Base-by-base conservation (phyloP, 345 rosid species). In the Mangifera indica region DNA sequence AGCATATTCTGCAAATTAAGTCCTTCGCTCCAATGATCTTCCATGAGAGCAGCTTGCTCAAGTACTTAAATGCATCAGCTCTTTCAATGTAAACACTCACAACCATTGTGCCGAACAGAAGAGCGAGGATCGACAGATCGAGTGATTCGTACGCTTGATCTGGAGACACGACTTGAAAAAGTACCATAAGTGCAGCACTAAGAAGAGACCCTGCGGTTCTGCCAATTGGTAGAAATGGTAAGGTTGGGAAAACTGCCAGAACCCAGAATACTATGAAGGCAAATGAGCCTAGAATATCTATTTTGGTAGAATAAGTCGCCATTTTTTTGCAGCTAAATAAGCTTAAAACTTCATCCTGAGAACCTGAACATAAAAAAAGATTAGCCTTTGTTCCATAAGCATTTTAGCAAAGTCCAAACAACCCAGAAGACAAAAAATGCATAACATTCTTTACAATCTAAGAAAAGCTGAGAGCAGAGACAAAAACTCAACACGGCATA, bases 101-200 rank as follows among this genome's bases (percentile, higher is more conserved):
- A 53, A 93, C 94, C 94, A 93, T 91, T 0, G 96, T 93, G 10
- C 97, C 97, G 24, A 90, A 93, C 34, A 93, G 88, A 71, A 91
- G 96, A 7, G 96, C 94, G 20, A 93, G 89, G 48, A 93, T 88
- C 0, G 91, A 84, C 52, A 93, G 92, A 71, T 93, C 93, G 51
- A 93, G 85, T 8, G 98, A 87, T 4, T 84, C 88, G 59, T 88
- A 88, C 20, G 96, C 97, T 68, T 93, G 85, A 40, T 90, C 91
- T 0, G 93, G 94, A 40, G 87, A 78, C 29, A 91, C 72, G 60
- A 91, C 89, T 52, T 56, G 83, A 77, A 91, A 91, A 51, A 91
- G 61, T 66, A 93, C 94, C 98, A 91, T 93, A 11, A 93, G 90
- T 87, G 86, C 84, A 10, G 90, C 97, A 18, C 96, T 96, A 0